Conservation (phyloP, 495 filamentous ascomycete species). For the Tricharina praecox region DNA sequence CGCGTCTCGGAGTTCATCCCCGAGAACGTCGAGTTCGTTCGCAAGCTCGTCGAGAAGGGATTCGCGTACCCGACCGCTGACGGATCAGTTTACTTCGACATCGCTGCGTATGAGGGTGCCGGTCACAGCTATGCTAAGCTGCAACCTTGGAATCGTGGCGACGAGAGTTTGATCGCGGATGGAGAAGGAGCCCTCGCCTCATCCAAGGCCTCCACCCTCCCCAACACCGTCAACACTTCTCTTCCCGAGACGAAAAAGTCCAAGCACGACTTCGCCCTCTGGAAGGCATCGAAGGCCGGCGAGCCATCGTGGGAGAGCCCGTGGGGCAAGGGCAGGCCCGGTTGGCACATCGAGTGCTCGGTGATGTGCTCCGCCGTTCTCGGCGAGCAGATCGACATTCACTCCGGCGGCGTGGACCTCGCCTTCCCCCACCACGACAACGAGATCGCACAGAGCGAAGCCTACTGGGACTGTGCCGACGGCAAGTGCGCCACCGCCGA, state of each 20-base stretch:
- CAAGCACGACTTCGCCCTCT: constrained; percentile 65
- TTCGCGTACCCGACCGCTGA: constrained; percentile 69
- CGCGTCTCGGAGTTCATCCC: constrained; percentile 78
- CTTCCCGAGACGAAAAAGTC: constrained; percentile 17
- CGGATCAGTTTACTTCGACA: constrained; percentile 91
- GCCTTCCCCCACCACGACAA: constrained; percentile 96
- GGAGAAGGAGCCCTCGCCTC: constrained; percentile 66
- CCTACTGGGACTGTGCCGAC: constrained; percentile 42
- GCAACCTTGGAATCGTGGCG: constrained; percentile 70
- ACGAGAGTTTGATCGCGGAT: constrained; percentile 67
- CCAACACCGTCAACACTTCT: constrained; percentile 44
- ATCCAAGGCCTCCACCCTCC: constrained; percentile 10
- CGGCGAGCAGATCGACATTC: constrained; percentile 72
- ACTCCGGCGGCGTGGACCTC: constrained; percentile 84
- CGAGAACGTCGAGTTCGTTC: constrained; percentile 54
- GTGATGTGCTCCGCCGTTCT: constrained; percentile 84
- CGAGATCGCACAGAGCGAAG: constrained; percentile 85
- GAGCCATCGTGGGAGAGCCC: constrained; percentile 78
- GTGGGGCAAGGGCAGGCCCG: constrained; percentile 78
- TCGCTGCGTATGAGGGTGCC: constrained; percentile 62
- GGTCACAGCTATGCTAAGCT: constrained; percentile 74
- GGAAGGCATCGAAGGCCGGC: constrained; percentile 83
- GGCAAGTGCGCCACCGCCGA: constrained; percentile 22
- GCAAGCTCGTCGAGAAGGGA: constrained; percentile 52
- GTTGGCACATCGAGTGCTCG: constrained; percentile 97